phyloP scores from a whole-genome alignment of 2,329 filamentous ascomycete species.

The Chrysoporthe deuterocubensis region DNA sequence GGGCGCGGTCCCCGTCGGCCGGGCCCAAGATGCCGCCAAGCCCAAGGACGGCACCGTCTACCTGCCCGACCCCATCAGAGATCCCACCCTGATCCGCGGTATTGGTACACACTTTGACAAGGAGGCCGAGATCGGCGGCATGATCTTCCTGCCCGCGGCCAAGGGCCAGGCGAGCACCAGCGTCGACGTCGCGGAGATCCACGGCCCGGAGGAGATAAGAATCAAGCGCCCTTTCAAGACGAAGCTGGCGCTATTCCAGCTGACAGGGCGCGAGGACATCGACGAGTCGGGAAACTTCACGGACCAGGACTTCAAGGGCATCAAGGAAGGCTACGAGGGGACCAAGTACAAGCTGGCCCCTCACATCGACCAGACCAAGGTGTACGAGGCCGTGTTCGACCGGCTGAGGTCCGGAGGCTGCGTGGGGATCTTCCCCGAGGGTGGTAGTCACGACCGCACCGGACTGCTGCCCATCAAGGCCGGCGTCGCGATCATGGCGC shows the following conservation, averaged over 20 bases:
- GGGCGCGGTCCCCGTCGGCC: conserved; percentile 89
- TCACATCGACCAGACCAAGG: conserved; percentile 90
- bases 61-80: conserved; percentile 82
- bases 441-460: conserved; percentile 92
- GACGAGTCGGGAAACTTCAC: conserved; percentile 67
- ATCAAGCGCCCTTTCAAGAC: conserved; percentile 88
- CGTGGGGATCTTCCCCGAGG: conserved; percentile 96
- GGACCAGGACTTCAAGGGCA: conserved; percentile 57
- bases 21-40: conserved; percentile 87
- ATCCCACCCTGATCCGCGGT: conserved; percentile 80
- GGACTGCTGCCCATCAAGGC: conserved; percentile 92
- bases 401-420: conserved; percentile 82
- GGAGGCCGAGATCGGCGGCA: conserved; percentile 76
- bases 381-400: conserved; percentile 91
- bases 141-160: conserved; percentile 83
- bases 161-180: conserved; percentile 78
- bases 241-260: conserved; percentile 73
- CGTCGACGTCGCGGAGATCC: conserved; percentile 81
- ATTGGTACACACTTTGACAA: conserved; percentile 82
- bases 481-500: conserved; percentile 96
- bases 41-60: conserved; percentile 80
- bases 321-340: conserved; percentile 69
- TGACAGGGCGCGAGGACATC: conserved; percentile 79
- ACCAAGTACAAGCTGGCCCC: conserved; percentile 86
- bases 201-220: conserved; percentile 78